Evolutionary conservation across 768 basidiomycete genomes (phyloP).

Genomic region (Hygrophoropsis aurantiaca): DNA sequence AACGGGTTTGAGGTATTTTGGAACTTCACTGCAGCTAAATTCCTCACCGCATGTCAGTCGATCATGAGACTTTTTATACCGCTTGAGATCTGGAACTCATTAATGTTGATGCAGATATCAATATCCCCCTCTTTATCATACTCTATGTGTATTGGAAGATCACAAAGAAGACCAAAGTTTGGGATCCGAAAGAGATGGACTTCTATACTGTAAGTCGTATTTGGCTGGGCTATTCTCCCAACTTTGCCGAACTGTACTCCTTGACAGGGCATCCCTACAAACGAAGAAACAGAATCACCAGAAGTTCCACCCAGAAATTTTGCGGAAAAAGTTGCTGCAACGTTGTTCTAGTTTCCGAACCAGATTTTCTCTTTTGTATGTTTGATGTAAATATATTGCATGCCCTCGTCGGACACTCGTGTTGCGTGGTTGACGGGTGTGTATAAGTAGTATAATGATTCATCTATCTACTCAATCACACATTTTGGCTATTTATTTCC

Average conservation of each 20-base stretch:
- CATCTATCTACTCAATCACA: too few relatives aligned
- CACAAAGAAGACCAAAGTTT: conserved; percentile 25
- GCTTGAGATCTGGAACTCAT: conserved; percentile 6
- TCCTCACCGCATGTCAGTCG: conserved; percentile 46
- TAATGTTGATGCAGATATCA: conserved; percentile 28
- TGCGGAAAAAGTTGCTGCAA: conserved; percentile 7
- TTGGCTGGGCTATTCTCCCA: too few relatives aligned
- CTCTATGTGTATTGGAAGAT: conserved; percentile 23
- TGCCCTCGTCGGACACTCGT: too few relatives aligned
- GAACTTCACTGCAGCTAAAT: conserved; percentile 51
- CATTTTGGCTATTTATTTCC: too few relatives aligned
- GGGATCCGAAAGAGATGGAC: conserved; percentile 68
- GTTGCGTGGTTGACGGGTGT: too few relatives aligned
- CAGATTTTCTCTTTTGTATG: too few relatives aligned
- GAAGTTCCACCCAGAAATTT: conserved; percentile 7
- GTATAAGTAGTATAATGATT: too few relatives aligned
- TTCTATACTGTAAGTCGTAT: conserved; percentile 54
- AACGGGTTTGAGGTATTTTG: conserved; percentile 63
- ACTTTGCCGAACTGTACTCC: too few relatives aligned
- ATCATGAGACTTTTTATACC: neutral
- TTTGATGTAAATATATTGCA: too few relatives aligned
- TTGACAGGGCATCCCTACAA: conserved; percentile 11
- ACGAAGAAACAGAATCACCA: conserved; percentile 11
- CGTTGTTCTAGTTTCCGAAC: conserved; percentile 10
- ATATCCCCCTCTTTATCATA: conserved; percentile 17